Base-by-base conservation (phyloP, 2,329 filamentous ascomycete species). In the Fusarium odoratissimum region DNA sequence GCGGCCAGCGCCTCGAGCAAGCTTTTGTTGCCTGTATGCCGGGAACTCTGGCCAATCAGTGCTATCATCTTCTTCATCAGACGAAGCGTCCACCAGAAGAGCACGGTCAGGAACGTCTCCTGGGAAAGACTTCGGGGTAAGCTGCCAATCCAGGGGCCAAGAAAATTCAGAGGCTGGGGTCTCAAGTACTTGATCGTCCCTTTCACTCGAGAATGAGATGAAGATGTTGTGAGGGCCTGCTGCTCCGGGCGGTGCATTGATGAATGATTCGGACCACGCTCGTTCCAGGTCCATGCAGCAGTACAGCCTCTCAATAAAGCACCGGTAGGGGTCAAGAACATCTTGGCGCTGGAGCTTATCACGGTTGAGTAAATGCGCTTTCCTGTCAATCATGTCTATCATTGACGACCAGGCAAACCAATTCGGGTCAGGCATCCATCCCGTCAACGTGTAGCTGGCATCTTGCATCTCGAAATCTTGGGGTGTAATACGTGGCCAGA, bases 231-330 rank as follows among this genome's bases (percentile, higher is more conserved):
- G 72, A 60, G 79, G 80, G 2, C 79, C 79, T 8, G 80, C 79
- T 41, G 69, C 76, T 10, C 68, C 68, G 5, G 63, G 64, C 6
- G 60, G 64, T 13, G 75, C 72, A 13, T 69, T 71, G 19, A 75
- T 62, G 48, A 81, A 81, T 6, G 66, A 73, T 17, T 77, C 64
- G 3, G 64, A 61, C 75, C 78, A 78, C 30, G 84, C 84, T 56
- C 83, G 77, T 72, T 90, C 88, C 82, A 87, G 85, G 23, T 80
- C 79, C 37, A 82, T 79, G 55, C 85, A 86, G 13, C 81, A 81
- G 35, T 83, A 80, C 42, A 87, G 21, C n/a, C 67, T 75, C 42
- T 71, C 64, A 30, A 71, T 40, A 35, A 82, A 80, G 9, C 60
- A 64, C 25, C 71, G 60, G 49, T 78, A 60, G 13, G 60, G 60